These are phyloP conservation scores for Megacollybia marginata DNA, from an alignment of 768 basidiomycete species.

Conservation along the genomic window DNA sequence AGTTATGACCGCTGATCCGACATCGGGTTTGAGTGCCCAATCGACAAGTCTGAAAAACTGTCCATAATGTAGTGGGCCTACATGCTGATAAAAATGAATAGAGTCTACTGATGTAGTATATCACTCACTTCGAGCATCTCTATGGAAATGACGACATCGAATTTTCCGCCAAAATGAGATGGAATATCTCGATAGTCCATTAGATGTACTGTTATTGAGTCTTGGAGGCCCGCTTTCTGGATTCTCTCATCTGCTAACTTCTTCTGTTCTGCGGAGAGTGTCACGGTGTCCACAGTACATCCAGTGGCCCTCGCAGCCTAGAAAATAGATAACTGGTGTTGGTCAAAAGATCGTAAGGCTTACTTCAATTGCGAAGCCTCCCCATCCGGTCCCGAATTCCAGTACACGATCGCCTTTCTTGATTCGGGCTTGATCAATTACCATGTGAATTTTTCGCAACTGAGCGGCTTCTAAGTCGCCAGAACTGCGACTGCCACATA, in stretches of 20 bases:
- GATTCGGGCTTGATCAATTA: conserved; percentile 39
- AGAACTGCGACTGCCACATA: background rate
- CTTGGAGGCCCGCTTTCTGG: conserved; percentile 26
- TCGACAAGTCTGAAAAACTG: too few species aligned
- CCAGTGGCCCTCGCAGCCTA: conserved; percentile 18
- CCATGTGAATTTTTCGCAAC: conserved; percentile 9
- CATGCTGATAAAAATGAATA: too few species aligned
- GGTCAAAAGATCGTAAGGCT: conserved; percentile 26
- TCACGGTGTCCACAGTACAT: conserved; percentile 41
- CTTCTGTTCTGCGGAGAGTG: conserved; percentile 44
- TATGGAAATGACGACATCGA: conserved; percentile 31
- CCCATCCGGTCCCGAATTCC: conserved; percentile 55
- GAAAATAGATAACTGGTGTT: conserved; percentile 22
- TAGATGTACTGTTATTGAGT: conserved; percentile 38
- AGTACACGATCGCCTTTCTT: too few species aligned
- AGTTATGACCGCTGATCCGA: too few species aligned
- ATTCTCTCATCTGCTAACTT: conserved; percentile 33
- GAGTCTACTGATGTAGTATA: too few species aligned
- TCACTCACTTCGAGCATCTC: conserved; percentile 37
- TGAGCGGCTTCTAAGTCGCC: conserved; percentile 10
- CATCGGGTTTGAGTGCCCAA: too few species aligned
- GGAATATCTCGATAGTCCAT: conserved; percentile 50
- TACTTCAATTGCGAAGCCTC: conserved; percentile 41
- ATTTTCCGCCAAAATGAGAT: conserved; percentile 33
- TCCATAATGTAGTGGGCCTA: too few species aligned